A percentile compares a stretch with the other conserved stretches of the same genome.
phyloP scores from a whole-genome alignment of 495 filamentous ascomycete species.

The Penicillium flavigenum region DNA sequence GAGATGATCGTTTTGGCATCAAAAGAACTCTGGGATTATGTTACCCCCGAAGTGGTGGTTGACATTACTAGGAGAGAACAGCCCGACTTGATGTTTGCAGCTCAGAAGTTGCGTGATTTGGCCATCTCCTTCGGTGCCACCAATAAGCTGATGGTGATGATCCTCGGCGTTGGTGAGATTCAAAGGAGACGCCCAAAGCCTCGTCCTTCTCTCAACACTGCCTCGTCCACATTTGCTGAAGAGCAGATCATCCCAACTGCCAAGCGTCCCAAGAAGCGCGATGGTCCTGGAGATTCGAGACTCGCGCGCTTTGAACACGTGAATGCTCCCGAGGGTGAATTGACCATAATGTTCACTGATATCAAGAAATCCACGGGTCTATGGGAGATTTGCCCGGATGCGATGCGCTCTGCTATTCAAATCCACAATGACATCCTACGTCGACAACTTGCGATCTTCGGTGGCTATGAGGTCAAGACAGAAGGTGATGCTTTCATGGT shows the following conservation, averaged over 20 bases:
- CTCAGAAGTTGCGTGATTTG: slow-evolving; percentile 90
- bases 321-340: slow-evolving; percentile 81
- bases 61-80: slow-evolving; percentile 84
- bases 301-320: slow-evolving; percentile 86
- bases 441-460: slow-evolving; percentile 86
- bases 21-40: slow-evolving; percentile 90
- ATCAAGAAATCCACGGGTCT: slow-evolving; percentile 97
- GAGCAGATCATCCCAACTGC: slow-evolving; percentile 64
- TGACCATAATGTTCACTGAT: slow-evolving; percentile 96
- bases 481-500: slow-evolving; percentile 99
- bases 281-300: slow-evolving; percentile 74
- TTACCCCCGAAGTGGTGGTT: slow-evolving; percentile 84
- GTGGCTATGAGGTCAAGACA: slow-evolving; percentile 98
- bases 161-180: slow-evolving; percentile 86
- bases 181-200: slow-evolving; percentile 76
- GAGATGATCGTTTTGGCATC: slow-evolving; percentile 92
- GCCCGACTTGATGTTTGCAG: slow-evolving; percentile 89
- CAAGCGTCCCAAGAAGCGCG: slow-evolving; percentile 63
- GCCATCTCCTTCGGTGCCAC: slow-evolving; percentile 92
- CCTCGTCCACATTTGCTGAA: slow-evolving; percentile 66
- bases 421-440: slow-evolving; percentile 96
- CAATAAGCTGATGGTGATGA: slow-evolving; percentile 98
- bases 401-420: slow-evolving; percentile 94
- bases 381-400: slow-evolving; percentile 93
- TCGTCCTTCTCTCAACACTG: slow-evolving; percentile 76